These are phyloP conservation scores for Kluyveromyces nonfermentans DNA, from an alignment of 805 yeast genomes.

Conservation along the genomic window DNA sequence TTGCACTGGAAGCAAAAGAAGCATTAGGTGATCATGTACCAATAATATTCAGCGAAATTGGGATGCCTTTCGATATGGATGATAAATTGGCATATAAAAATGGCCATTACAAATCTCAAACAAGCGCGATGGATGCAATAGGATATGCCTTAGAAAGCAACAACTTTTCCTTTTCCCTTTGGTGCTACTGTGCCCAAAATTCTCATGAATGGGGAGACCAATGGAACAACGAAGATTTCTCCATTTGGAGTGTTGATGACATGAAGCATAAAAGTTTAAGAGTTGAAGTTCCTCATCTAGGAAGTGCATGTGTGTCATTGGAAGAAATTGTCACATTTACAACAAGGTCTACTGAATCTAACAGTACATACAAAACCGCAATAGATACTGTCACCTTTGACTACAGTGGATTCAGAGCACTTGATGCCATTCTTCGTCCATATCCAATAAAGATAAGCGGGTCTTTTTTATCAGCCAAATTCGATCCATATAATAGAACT, in stretches of 20 bases:
- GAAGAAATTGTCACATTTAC: neutral
- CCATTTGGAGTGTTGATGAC: constrained; percentile 73
- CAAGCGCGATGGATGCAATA: constrained; percentile 75
- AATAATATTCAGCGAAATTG: constrained; percentile 83
- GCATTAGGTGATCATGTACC: constrained; percentile 60
- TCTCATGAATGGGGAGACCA: constrained; percentile 80
- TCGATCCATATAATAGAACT: constrained; percentile 41
- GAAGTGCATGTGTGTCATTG: neutral
- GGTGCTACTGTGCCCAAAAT: constrained; percentile 76
- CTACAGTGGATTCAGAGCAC: constrained; percentile 57
- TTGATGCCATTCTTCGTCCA: constrained; percentile 70
- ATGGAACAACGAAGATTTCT: constrained; percentile 92
- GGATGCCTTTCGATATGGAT: constrained; percentile 96
- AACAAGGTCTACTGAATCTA: neutral
- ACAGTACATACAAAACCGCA: neutral
- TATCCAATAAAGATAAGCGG: constrained; percentile 62
- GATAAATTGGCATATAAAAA: constrained; percentile 55
- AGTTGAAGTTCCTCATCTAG: constrained; percentile 2
- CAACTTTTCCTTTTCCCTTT: constrained; percentile 63
- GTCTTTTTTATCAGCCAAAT: constrained; percentile 40
- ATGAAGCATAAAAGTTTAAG: constrained; percentile 8
- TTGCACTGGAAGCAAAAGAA: constrained; percentile 53
- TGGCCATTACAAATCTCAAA: constrained; percentile 67
- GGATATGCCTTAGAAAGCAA: constrained; percentile 69
- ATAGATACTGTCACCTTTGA: constrained; percentile 7